Conservation (phyloP, 2,329 filamentous ascomycete species). For the Thielaviopsis populi region DNA sequence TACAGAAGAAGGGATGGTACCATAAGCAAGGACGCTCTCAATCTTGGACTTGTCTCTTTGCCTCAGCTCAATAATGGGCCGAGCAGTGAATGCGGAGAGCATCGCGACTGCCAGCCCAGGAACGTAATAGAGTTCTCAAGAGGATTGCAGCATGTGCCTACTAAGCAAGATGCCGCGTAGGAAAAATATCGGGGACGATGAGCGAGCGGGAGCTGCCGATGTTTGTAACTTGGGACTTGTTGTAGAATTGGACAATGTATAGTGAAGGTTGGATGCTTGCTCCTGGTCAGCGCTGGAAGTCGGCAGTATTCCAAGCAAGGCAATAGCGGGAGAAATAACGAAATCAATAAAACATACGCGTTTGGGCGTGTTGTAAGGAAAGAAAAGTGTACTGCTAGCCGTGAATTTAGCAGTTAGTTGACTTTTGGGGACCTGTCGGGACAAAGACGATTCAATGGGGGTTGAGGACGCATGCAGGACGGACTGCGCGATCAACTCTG, state of each 20-base stretch:
- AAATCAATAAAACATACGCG: background rate
- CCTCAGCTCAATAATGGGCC: constrained; percentile 92
- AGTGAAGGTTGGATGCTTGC: background rate
- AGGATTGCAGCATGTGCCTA: constrained; percentile 19
- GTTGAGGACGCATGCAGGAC: background rate
- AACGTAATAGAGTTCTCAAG: constrained; percentile 21
- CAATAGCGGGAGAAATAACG: background rate
- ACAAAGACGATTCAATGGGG: background rate
- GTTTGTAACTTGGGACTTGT: background rate
- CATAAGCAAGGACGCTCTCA: constrained; percentile 85
- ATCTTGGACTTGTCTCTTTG: constrained; percentile 93
- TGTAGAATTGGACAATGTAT: background rate
- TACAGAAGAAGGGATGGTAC: constrained; percentile 30
- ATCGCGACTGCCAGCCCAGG: constrained; percentile 43
- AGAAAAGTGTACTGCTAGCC: background rate
- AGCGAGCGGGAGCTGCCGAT: background rate
- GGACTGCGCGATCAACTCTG: background rate
- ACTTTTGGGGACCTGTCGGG: background rate
- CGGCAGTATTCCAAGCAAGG: background rate
- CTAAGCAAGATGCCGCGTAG: background rate
- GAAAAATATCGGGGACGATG: background rate
- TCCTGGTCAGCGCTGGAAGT: background rate
- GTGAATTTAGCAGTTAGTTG: background rate
- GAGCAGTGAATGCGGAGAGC: constrained; percentile 95
- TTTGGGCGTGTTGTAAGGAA: background rate